Percentiles rank a stretch among this genome's conserved stretches.
phyloP scores from a whole-genome alignment of 257 asterid genomes.

The Oldenlandia corymbosa region DNA sequence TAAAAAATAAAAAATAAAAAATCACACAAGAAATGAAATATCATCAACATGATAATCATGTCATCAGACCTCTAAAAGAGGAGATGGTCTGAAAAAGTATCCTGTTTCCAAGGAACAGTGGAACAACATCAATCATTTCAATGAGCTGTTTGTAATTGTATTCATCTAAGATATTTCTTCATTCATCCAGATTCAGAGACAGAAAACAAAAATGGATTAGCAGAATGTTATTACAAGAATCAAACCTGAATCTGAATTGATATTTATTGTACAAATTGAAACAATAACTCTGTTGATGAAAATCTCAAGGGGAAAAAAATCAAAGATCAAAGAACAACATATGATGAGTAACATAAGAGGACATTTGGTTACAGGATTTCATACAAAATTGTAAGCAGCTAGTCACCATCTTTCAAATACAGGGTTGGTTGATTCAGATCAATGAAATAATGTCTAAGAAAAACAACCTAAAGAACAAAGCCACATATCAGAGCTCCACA shows the following conservation, averaged over 20 bases:
- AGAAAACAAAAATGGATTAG: neutral
- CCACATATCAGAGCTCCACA: conserved; percentile 16
- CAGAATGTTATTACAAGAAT: neutral
- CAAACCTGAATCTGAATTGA: conserved; percentile 1
- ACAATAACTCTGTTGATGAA: neutral
- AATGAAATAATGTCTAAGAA: conserved; percentile 24
- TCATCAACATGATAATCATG: neutral
- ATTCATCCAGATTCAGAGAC: conserved; percentile 6
- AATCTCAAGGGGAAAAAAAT: conserved; percentile 7
- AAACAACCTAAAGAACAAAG: conserved; percentile 28
- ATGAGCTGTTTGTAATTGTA: conserved; percentile 3
- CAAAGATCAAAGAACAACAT: neutral
- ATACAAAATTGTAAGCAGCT: conserved; percentile 15
- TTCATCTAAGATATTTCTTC: neutral
- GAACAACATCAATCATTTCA: neutral
- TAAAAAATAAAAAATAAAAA: too few species aligned
- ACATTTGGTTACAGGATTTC: conserved; percentile 14
- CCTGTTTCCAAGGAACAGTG: neutral
- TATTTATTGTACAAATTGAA: neutral
- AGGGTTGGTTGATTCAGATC: conserved; percentile 27
- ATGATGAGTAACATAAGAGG: neutral
- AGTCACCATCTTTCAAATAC: conserved; percentile 25
- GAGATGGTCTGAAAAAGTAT: neutral
- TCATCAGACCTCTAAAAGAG: neutral
- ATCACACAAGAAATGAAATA: neutral